Percentiles rank a stretch among this genome's conserved stretches.
Evolutionary conservation across 1,139 yeast genomes (phyloP).

Genomic region (Suhomyces panamericanus): DNA sequence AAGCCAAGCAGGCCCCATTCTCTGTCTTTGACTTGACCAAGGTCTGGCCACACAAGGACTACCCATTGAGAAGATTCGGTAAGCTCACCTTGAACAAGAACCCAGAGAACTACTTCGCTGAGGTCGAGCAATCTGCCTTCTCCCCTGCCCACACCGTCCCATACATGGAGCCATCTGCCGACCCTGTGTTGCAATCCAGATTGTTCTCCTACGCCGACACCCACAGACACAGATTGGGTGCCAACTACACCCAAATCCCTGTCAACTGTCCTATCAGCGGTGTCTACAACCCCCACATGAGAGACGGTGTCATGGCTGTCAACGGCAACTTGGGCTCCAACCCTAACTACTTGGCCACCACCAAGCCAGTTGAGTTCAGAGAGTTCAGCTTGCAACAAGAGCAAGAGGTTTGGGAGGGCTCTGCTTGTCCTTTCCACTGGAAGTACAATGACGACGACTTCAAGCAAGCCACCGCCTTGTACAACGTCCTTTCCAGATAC

Average conservation of each 20-base stretch:
- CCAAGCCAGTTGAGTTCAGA: conserved; percentile 56
- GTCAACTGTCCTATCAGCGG: conserved; percentile 65
- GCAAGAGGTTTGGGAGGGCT: conserved; percentile 88
- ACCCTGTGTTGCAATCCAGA: conserved; percentile 84
- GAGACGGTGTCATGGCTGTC: conserved; percentile 87
- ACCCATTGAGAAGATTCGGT: conserved; percentile 75
- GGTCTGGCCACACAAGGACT: conserved; percentile 78
- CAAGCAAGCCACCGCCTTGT: conserved; percentile 69
- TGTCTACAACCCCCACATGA: conserved; percentile 61
- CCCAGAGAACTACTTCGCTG: conserved; percentile 78
- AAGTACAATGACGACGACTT: conserved; percentile 66
- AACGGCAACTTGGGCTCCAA: conserved; percentile 82
- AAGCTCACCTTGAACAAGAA: conserved; percentile 67
- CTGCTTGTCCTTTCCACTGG: conserved; percentile 91
- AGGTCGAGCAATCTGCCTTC: conserved; percentile 80
- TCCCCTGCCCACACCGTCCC: conserved; percentile 85
- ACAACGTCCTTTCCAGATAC: conserved; percentile 70
- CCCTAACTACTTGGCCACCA: conserved; percentile 75
- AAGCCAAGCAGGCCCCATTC: conserved; percentile 58
- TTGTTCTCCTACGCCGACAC: conserved; percentile 86
- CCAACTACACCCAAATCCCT: conserved; percentile 71
- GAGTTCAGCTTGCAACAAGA: conserved; percentile 47
- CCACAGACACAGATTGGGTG: conserved; percentile 64
- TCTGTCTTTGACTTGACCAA: conserved; percentile 72
- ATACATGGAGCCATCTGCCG: conserved; percentile 81